Percentiles rank a stretch among this genome's conserved stretches.
phyloP scores from a whole-genome alignment of 257 asterid species.

The Paraleonurus japonicus region DNA sequence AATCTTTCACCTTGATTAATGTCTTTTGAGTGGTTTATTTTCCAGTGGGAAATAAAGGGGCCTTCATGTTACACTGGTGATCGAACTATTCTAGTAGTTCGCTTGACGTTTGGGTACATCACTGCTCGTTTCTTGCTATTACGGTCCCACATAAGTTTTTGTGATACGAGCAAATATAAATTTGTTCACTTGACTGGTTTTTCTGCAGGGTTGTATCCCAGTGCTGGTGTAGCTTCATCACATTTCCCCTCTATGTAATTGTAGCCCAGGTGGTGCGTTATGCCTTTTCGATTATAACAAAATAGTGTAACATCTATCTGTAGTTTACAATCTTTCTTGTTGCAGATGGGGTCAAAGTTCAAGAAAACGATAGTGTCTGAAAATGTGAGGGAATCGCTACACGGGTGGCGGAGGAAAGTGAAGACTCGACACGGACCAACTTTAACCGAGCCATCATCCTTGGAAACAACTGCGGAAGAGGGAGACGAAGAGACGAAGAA shows the following conservation, averaged over 20 bases:
- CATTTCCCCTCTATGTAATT: slow-evolving; percentile 88
- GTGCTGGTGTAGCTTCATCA: slow-evolving; percentile 97
- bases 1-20: neutral
- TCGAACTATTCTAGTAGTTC: slow-evolving; percentile 50
- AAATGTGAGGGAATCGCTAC: slow-evolving; percentile 73
- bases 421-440: slow-evolving; percentile 41
- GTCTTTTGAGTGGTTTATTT: neutral
- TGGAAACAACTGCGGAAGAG: slow-evolving; percentile 35
- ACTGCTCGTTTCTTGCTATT: neutral
- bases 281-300: neutral
- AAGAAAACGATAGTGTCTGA: slow-evolving; percentile 80
- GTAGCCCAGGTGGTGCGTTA: slow-evolving; percentile 97
- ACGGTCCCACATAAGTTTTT: neutral
- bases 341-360: slow-evolving; percentile 91
- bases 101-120: slow-evolving; percentile 72
- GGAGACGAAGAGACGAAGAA: neutral
- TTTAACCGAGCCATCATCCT: slow-evolving; percentile 33
- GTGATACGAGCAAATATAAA: neutral
- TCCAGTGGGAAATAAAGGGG: slow-evolving; percentile 77
- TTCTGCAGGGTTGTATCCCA: slow-evolving; percentile 74
- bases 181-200: neutral
- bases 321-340: neutral
- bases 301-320: neutral
- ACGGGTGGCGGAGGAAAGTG: slow-evolving; percentile 75
- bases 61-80: slow-evolving; percentile 62